Evolutionary conservation across 768 basidiomycete genomes (phyloP), one percentile per base, ranked within the genome.

Genomic region (Tulasnella sp.): DNA sequence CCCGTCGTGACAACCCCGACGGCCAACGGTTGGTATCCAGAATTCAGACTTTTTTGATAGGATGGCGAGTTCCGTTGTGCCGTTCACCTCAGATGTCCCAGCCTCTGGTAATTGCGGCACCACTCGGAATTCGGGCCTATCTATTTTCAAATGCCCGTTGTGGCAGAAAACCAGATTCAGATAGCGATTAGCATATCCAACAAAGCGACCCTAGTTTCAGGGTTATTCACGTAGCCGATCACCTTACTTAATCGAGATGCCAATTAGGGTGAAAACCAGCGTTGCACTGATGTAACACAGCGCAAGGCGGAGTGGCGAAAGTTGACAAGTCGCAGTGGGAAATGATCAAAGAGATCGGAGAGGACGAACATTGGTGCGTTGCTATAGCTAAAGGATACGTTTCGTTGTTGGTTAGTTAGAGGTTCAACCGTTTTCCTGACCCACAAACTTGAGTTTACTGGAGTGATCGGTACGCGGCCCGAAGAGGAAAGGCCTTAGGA

Each of bases 211-310:
- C 62, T 68, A 68, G 18, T 36, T 68, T 36, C 27, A 27, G 62
- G 62, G 62, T 34, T 27, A 36, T 16, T 12, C 27, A 68, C 62
- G 62, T 31, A 68, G 14, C 62, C 62, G 62, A 68, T 68, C 62
- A 68, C 27, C 62, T 27, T 68, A 68, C 62, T 34, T 34, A 68
- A 68, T 68, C 62, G 62, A 68, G 62, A 68, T 68, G 62, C 62
- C 62, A 68, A 24, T 68, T 68, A 68, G 62, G 62, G 31, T 68
- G 52, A 52, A 21, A 52, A 52, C 44, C 44, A 44, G 24, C 52
- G 52, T 52, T 52, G 52, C 52, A 21, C 52, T 52, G 24, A 52
- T 52, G 52, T 21, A 52, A 10, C 52, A 44, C 52, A 7, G 52
- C 12, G 52, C n/a, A 52, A n/a, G 52, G n/a, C 52, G 52, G n/a